phyloP scores from a whole-genome alignment of 768 basidiomycete genomes.

The Lactarius vividus region DNA sequence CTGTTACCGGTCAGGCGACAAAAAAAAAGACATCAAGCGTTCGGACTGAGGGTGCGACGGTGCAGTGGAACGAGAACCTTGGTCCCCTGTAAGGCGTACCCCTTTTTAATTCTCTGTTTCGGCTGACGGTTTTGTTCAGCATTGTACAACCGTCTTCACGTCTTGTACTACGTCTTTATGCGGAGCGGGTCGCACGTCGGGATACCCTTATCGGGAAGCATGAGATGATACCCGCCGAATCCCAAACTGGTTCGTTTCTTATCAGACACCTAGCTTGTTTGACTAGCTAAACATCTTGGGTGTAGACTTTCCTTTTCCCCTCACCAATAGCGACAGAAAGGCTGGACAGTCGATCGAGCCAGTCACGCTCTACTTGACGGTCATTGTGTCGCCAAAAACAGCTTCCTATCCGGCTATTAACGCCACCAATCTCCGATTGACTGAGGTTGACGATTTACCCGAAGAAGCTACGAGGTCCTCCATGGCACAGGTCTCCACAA shows the following conservation, averaged over 20 bases:
- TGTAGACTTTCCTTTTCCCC: neutral
- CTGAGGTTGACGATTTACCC: too few species aligned
- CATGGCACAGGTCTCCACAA: neutral
- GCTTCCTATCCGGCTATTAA: neutral
- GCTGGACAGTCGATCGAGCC: neutral
- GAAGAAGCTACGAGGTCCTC: neutral
- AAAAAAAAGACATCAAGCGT: neutral
- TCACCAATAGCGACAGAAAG: neutral
- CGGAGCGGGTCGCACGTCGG: neutral
- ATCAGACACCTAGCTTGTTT: neutral
- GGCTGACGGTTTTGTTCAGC: neutral
- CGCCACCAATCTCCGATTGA: too few species aligned
- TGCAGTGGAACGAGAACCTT: neutral
- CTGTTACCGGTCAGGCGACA: neutral
- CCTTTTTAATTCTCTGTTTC: neutral
- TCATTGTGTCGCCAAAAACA: neutral
- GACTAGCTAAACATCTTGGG: neutral
- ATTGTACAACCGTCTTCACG: neutral
- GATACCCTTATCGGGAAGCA: neutral
- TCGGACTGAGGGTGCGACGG: neutral
- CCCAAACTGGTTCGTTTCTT: neutral
- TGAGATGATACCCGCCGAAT: neutral
- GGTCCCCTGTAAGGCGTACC: neutral
- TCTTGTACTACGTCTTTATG: neutral
- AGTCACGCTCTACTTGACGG: neutral